Percentiles rank a stretch among this genome's conserved stretches.
These are phyloP conservation scores for Gilbertella persicaria DNA, from an alignment of 371 early-diverging fungal genomes.

Conservation along the genomic window DNA sequence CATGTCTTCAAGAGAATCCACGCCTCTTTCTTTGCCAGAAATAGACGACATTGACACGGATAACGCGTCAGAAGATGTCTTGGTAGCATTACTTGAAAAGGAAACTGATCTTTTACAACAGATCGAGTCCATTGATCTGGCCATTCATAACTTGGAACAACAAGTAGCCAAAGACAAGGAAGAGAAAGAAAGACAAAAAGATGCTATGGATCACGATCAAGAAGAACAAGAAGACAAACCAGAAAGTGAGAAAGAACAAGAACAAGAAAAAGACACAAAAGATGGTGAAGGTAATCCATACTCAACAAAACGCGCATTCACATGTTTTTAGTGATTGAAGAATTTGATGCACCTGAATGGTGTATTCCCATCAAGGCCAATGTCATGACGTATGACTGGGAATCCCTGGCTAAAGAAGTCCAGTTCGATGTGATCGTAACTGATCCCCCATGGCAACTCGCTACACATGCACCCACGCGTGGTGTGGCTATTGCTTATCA, in stretches of 20 bases:
- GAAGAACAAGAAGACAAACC: slow-evolving; percentile 25
- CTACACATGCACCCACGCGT: slow-evolving; percentile 92
- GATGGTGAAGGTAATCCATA: not conserved
- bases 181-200: slow-evolving; percentile 28
- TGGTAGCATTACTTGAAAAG: slow-evolving; percentile 43
- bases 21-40: slow-evolving; percentile 21
- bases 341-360: slow-evolving; percentile 92
- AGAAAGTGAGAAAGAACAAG: slow-evolving; percentile 39
- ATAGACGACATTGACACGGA: slow-evolving; percentile 29
- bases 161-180: slow-evolving; percentile 25
- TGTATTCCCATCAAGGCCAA: slow-evolving; percentile 93
- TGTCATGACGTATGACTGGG: slow-evolving; percentile 94
- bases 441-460: slow-evolving; percentile 97
- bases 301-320: not conserved
- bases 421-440: slow-evolving; percentile 93
- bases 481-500: slow-evolving; percentile 95
- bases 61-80: slow-evolving; percentile 29
- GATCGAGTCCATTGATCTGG: slow-evolving; percentile 58
- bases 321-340: slow-evolving; percentile 43
- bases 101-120: slow-evolving; percentile 58
- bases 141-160: slow-evolving; percentile 63
- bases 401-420: slow-evolving; percentile 71
- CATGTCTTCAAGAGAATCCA: slow-evolving; percentile 33
- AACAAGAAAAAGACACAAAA: slow-evolving; percentile 17
- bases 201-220: no score